Percentiles rank a stretch among this genome's conserved stretches.
Evolutionary conservation across 805 yeast species (phyloP).

Genomic region (Wickerhamiella kazuoi): DNA sequence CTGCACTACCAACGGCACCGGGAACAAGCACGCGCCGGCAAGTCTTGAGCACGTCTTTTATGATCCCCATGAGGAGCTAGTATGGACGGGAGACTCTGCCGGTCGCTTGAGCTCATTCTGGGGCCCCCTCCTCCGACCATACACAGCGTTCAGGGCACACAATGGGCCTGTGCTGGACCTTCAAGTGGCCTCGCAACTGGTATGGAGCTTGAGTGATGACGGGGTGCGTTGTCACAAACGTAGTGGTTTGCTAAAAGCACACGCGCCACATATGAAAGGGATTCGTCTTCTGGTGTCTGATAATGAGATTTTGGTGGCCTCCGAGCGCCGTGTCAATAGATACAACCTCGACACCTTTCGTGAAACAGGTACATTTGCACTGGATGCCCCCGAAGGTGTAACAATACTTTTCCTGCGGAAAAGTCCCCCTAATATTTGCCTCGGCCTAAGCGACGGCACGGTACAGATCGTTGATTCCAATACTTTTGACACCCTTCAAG

Average conservation of each 20-base stretch:
- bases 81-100: slow-evolving; percentile 63
- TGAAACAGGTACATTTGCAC: slow-evolving; percentile 19
- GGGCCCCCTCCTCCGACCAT: slow-evolving; percentile 34
- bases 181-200: slow-evolving; percentile 37
- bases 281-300: slow-evolving; percentile 15
- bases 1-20: background rate
- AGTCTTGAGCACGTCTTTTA: slow-evolving; percentile 3
- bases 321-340: slow-evolving; percentile 18
- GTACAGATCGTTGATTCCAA: slow-evolving; percentile 23
- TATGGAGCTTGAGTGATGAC: slow-evolving; percentile 36
- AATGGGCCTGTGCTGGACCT: slow-evolving; percentile 33
- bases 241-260: slow-evolving; percentile 31
- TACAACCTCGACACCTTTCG: slow-evolving; percentile 21
- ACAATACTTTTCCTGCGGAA: slow-evolving; percentile 18
- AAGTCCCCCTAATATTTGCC: slow-evolving; percentile 18
- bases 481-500: slow-evolving; percentile 18
- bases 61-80: slow-evolving; percentile 30
- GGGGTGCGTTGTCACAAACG: slow-evolving; percentile 37
- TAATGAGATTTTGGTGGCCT: slow-evolving; percentile 21
- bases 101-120: slow-evolving; percentile 28
- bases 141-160: slow-evolving; percentile 41
- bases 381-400: slow-evolving; percentile 11
- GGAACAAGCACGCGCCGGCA: background rate
- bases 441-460: slow-evolving; percentile 21
- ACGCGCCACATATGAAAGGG: slow-evolving; percentile 16